phyloP scores from a whole-genome alignment of 352 stramenopile species.

The Phytophthora pseudosyringae region DNA sequence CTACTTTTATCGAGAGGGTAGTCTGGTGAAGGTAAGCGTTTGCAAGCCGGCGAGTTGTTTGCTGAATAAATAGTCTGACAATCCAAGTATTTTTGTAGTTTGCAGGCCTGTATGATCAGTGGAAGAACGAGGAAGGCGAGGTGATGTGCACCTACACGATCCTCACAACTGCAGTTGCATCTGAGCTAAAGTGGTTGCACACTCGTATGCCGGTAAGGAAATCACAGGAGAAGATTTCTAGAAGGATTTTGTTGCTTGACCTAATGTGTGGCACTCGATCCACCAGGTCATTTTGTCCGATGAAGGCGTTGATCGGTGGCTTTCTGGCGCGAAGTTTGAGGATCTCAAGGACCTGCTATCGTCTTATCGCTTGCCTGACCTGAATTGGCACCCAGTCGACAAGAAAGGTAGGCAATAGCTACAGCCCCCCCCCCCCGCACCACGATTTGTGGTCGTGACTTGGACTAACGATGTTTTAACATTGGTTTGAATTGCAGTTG shows the following conservation, averaged over 20 bases:
- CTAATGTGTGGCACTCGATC: neutral
- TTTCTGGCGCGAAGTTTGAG: slow-evolving; percentile 70
- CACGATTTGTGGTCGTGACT: neutral
- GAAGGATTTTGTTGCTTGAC: neutral
- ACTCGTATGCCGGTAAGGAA: slow-evolving; percentile 80
- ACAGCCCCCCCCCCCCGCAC: neutral
- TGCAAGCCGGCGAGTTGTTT: neutral
- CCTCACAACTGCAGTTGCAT: slow-evolving; percentile 76
- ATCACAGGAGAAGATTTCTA: neutral
- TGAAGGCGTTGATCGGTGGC: slow-evolving; percentile 62
- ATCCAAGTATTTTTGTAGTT: slow-evolving; percentile 48
- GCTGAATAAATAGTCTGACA: neutral
- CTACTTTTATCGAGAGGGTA: slow-evolving; percentile 73
- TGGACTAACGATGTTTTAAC: neutral
- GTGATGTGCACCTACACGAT: slow-evolving; percentile 88
- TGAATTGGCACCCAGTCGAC: slow-evolving; percentile 85
- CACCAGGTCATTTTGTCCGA: slow-evolving; percentile 76
- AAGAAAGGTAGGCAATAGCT: slow-evolving; percentile 50
- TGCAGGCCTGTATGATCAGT: slow-evolving; percentile 88
- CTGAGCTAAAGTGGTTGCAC: slow-evolving; percentile 85
- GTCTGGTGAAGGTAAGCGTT: slow-evolving; percentile 55
- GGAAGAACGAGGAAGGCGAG: slow-evolving; percentile 68
- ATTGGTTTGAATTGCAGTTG: slow-evolving; percentile 49
- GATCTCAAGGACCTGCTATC: slow-evolving; percentile 59
- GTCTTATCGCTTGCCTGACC: slow-evolving; percentile 52